These are phyloP conservation scores for Kuraishia cidri DNA, from an alignment of 805 yeast species.

Conservation along the genomic window DNA sequence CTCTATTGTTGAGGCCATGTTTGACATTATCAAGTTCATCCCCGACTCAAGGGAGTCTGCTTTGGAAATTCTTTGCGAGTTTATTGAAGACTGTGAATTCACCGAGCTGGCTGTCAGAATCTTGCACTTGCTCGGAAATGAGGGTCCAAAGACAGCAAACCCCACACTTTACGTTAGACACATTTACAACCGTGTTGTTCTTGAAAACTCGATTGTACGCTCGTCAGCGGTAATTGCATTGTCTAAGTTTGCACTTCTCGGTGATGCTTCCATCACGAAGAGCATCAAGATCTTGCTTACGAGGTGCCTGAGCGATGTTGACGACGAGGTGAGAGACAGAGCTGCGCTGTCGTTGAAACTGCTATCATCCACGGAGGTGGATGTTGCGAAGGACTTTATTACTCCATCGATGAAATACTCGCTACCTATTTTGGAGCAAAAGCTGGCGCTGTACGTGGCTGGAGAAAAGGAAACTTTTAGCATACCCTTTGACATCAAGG, in stretches of 20 bases:
- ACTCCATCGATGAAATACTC: conserved; percentile 65
- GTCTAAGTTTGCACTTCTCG: conserved; percentile 79
- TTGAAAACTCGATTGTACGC: conserved; percentile 91
- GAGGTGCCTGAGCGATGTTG: conserved; percentile 81
- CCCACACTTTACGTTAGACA: conserved; percentile 92
- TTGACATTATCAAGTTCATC: conserved; percentile 81
- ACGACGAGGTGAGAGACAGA: conserved; percentile 97
- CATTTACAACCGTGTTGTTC: conserved; percentile 91
- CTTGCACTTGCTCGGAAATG: conserved; percentile 84
- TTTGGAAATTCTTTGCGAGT: conserved; percentile 85
- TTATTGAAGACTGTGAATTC: conserved; percentile 96
- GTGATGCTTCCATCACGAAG: conserved; percentile 55
- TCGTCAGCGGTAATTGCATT: conserved; percentile 93
- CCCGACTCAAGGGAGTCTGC: conserved; percentile 80
- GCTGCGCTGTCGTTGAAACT: conserved; percentile 80
- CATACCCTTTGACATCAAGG: conserved; percentile 60
- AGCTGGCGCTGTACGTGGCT: conserved; percentile 63
- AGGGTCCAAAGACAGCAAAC: conserved; percentile 80
- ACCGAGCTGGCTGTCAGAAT: conserved; percentile 91
- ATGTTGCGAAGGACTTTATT: conserved; percentile 40
- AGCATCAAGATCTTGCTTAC: conserved; percentile 69
- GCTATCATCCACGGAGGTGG: conserved; percentile 30
- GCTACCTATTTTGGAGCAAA: conserved; percentile 68
- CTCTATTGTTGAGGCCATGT: conserved; percentile 83
- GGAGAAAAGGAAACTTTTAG: conserved; percentile 32